Base-by-base conservation (phyloP, 148 eudicot genomes). In the Agrostemma githago region DNA sequence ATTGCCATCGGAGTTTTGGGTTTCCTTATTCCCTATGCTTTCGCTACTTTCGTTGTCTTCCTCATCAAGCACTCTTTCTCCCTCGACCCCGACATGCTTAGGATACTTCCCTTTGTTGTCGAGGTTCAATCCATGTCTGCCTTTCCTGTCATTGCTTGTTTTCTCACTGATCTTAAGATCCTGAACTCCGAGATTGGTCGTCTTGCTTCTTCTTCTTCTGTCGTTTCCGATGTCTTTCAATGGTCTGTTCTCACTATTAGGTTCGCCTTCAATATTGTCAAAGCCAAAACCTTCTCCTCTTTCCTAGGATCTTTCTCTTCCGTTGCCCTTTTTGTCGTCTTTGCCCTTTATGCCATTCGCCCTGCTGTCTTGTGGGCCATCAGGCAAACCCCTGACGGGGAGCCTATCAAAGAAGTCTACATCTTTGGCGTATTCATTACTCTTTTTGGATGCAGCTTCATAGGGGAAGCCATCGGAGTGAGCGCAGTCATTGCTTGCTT, bases 111-210 rank as follows among this genome's bases (percentile, higher is more conserved):
- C 15, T 79, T 71, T 66, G 68, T 83, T 19, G 79, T 79, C 5
- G 76, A 75, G 15, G 15, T 79, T 58, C 84, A 70, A 20, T 83
- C 83, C 10, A 79, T 86, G 76, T 83, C 85, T 14, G 80, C 89
- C 20, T 83, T 83, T 59, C 86, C 86, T 1, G 89, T 79, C 4
- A 59, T 84, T 26, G 77, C 84, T 62, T 82, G 85, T 80, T 77
- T 83, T 73, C 79, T 86, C 12, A 76, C 78, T 20, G 89, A 86
- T 68, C 80, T 83, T n/a, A 79, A 83, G 63, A 75, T 86, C 64
- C 83, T 86, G 5, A 86, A 86, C 56, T 81, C 86, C 0, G 86
- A 83, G 70, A 76, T 86, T 5, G 89, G 89, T 0, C 79, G 84
- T 2, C 17, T 86, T 12, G 89, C 89, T 6, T 77, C 83, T 59